phyloP scores from a whole-genome alignment of 106 monocot genomes.

The Dendrobium chrysotoxum region DNA sequence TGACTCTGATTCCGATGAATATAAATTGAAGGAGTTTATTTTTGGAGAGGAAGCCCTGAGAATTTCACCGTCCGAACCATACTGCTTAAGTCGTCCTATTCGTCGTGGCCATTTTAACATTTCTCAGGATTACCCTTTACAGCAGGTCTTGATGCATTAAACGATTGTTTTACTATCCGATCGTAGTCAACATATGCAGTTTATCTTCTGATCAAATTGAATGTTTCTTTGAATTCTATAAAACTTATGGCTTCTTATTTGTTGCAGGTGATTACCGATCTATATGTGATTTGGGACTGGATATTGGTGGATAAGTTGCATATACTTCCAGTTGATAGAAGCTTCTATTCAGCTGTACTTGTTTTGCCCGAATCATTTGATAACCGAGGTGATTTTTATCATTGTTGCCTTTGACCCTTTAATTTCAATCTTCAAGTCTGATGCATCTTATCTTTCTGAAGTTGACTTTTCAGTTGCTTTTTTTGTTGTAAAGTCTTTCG shows the following conservation, averaged over 20 bases:
- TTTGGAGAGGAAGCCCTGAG: conserved; percentile 88
- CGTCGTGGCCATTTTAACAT: conserved; percentile 93
- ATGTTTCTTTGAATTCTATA: not conserved
- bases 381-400: conserved; percentile 51
- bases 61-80: conserved; percentile 73
- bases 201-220: not conserved
- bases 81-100: conserved; percentile 71
- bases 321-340: conserved; percentile 54
- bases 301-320: conserved; percentile 80
- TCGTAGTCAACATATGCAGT: not conserved
- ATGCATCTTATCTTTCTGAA: not conserved
- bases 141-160: conserved; percentile 50
- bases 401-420: not conserved
- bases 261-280: conserved; percentile 71
- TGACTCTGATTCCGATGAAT: conserved; percentile 27
- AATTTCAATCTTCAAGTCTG: not conserved
- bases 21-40: conserved; percentile 51
- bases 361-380: conserved; percentile 90
- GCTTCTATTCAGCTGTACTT: conserved; percentile 60
- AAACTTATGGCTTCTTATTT: not conserved
- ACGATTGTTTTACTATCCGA: not conserved
- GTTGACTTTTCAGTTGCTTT: not conserved
- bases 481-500: not conserved
- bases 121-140: conserved; percentile 69
- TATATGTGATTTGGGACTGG: conserved; percentile 90